Evolutionary conservation across 768 basidiomycete genomes (phyloP), one percentile per base, ranked within the genome.

Genomic region (Lactarius akahatsu): DNA sequence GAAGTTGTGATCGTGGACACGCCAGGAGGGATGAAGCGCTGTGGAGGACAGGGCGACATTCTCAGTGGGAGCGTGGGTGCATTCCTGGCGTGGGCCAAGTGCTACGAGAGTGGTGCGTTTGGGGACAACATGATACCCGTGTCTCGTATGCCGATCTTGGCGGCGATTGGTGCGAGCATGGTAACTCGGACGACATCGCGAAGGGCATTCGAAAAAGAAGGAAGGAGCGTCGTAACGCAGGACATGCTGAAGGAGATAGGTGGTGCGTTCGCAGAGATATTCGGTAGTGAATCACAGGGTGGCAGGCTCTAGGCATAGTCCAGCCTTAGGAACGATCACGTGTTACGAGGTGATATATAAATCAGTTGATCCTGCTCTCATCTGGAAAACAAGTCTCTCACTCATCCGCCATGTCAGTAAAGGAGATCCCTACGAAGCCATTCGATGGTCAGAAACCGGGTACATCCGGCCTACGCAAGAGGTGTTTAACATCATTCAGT

Each of bases 371-470:
- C 4, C 18, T 13, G 38, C 40, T 15, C 18, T 30, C 43, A 47
- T 67, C 15, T 10, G 47, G 15, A 43, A n/a, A 40, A n/a, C 32
- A 61, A 47, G 36, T 32, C 20, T 65, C 57, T 65, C 64, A 45
- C 47, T 52, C 61, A 72, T 63, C 73, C 65, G 20, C 38, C 64
- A 84, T 84, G 83, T 74, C 78, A 13, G 70, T 89, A 74, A 83
- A 90, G 77, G 86, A 89, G 71, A 82, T 97, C 60, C 62, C 80
- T 34, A 97, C 95, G 3, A 94, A 89, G 75, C 90, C 94, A 26
- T 96, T 86, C 75, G 91, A 94, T 4, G 95, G 92, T 71, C 94
- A 96, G 80, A 98, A 96, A 78, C 97, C 97, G 28, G 97, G 97
- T 67, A 98, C 97, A 13, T 98, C 97, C 69, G 97, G 97, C 70